Evolutionary conservation across 176 grass and related monocot genomes (phyloP), one percentile per base, ranked within the genome.

Genomic region (Bromus sterilis): DNA sequence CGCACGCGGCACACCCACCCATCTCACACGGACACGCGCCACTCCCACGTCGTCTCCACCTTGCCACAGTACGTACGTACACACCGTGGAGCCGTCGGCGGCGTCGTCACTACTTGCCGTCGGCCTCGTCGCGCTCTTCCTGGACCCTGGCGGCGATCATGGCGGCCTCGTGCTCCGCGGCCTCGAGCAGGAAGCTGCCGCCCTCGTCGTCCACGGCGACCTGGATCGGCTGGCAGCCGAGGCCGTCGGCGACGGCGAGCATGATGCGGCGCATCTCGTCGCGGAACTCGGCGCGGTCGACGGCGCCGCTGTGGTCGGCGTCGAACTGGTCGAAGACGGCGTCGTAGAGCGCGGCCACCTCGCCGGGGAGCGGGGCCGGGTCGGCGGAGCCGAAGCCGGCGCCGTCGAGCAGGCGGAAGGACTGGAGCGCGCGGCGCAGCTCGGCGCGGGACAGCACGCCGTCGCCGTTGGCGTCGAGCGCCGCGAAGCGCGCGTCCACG

Each of bases 251-350:
- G 72, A 98, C 88, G 69, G 92, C 92, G 70, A 98, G 92, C 90
- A 98, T 94, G 80, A 93, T 94, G 84, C 81, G 84, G 59, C 91
- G 92, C 90, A 98, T 94, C 92, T 98, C 90, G 83, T 78, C 80
- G 51, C 78, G 87, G 87, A 94, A 89, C 87, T 95, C 87, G 56
- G 66, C 86, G 43, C 53, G 86, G 84, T 98, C 95, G 31, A 98
- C 82, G 71, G 89, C 80, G 74, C 92, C 88, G 90, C 95, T 98
- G 75, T 61, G 59, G 87, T 98, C 95, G 78, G 86, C 76, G 82
- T 98, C 95, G 86, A 98, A 94, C 88, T 93, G 90, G 34, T 98
- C 90, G 86, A 94, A 98, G 59, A 98, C 88, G 75, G 90, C 78
- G 82, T 98, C 92, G 86, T 98, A 98, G 71, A 98, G 90, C 9